Evolutionary conservation across 768 basidiomycete genomes (phyloP).

Genomic region (Boletus speciosus): DNA sequence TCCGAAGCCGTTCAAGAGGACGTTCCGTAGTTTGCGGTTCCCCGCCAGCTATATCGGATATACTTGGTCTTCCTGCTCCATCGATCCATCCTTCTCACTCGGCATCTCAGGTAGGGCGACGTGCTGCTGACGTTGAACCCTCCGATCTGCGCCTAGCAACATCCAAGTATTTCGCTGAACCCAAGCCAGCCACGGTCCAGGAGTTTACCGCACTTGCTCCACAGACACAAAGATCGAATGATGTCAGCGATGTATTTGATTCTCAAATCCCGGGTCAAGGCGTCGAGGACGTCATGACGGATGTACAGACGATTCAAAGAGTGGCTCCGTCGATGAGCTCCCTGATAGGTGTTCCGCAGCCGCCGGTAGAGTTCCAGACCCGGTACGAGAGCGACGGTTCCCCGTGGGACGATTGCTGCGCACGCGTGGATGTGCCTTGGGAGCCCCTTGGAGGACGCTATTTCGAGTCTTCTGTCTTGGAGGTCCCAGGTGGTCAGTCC

Average conservation of each 20-base stretch:
- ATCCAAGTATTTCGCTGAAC: constrained; percentile 10
- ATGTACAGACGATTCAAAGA: not conserved
- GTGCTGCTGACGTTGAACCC: constrained; percentile 3
- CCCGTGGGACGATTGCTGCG: constrained; percentile 1
- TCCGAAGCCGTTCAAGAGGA: not conserved
- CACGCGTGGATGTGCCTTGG: not conserved
- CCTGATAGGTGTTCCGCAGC: constrained; percentile 1
- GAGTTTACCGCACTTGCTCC: not conserved
- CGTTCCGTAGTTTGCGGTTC: not conserved
- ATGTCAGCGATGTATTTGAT: not conserved
- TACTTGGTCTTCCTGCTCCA: constrained; percentile 1
- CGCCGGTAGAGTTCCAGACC: constrained; percentile 4
- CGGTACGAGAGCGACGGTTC: constrained; percentile 17
- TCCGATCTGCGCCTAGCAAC: constrained; percentile 1
- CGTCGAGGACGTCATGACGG: not conserved
- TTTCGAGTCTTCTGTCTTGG: not conserved
- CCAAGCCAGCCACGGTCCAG: not conserved
- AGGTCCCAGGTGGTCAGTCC: not conserved
- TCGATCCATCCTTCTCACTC: constrained; percentile 52
- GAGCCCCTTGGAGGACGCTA: not conserved
- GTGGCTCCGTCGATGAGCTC: constrained; percentile 4
- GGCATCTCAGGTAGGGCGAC: constrained; percentile 44
- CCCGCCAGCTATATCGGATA: constrained; percentile 28
- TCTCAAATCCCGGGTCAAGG: not conserved
- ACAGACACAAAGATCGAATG: not conserved